Evolutionary conservation across 805 yeast species (phyloP).

Genomic region (Pichia nanzhaoensis): DNA sequence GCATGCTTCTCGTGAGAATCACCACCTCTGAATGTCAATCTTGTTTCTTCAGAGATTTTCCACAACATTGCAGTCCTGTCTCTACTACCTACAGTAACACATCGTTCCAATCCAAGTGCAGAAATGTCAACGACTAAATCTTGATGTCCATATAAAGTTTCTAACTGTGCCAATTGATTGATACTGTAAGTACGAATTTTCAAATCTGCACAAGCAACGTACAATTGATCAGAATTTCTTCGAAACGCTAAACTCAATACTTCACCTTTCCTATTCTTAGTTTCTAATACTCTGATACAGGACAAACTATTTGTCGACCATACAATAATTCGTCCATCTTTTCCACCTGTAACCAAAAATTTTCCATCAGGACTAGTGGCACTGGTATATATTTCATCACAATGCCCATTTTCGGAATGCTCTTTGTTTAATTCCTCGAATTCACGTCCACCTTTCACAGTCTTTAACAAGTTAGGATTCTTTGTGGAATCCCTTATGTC

Average conservation of each 20-base stretch:
- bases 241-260: constrained; percentile 73
- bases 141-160: constrained; percentile 92
- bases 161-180: constrained; percentile 82
- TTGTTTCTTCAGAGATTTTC: constrained; percentile 94
- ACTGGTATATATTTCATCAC: constrained; percentile 65
- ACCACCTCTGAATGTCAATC: constrained; percentile 90
- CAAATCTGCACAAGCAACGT: constrained; percentile 89
- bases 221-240: constrained; percentile 74
- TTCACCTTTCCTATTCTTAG: constrained; percentile 62
- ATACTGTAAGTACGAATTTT: constrained; percentile 82
- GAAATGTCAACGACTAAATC: constrained; percentile 78
- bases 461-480: constrained; percentile 62
- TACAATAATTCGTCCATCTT: constrained; percentile 70
- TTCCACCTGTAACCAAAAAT: constrained; percentile 86
- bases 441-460: constrained; percentile 54
- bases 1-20: constrained; percentile 41
- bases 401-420: constrained; percentile 62
- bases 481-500: constrained; percentile 46
- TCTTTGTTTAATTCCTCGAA: constrained; percentile 39
- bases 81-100: constrained; percentile 92
- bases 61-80: constrained; percentile 94
- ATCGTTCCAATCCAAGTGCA: constrained; percentile 78
- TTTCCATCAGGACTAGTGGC: constrained; percentile 86
- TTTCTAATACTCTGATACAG: constrained; percentile 70
- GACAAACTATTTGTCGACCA: constrained; percentile 81